Conservation (phyloP, 1,139 yeast genomes). For the Diutina sp. region DNA sequence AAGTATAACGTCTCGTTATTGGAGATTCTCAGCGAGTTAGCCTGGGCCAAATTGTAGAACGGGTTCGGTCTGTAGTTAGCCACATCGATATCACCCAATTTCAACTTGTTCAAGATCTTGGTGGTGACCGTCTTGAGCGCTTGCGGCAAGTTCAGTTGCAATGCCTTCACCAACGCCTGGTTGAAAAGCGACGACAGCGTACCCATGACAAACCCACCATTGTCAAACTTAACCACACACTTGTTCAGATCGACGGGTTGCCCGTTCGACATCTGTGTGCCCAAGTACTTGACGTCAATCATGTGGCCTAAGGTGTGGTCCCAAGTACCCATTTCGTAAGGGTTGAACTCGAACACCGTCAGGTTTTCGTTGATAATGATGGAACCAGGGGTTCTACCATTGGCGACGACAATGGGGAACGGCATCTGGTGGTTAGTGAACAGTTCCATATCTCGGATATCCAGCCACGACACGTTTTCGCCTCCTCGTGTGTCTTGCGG, state of each 20-base stretch:
- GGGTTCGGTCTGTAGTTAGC: constrained; percentile 15
- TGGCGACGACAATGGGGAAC: constrained; percentile 68
- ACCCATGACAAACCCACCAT: constrained; percentile 61
- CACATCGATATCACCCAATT: constrained; percentile 10
- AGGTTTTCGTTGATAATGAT: constrained; percentile 40
- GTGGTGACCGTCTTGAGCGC: constrained; percentile 4
- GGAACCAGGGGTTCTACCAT: constrained; percentile 64
- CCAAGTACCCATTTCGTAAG: constrained; percentile 66
- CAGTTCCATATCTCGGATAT: constrained; percentile 14
- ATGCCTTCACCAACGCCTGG: constrained; percentile 23
- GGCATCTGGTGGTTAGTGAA: constrained; percentile 56
- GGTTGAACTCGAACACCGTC: constrained; percentile 43
- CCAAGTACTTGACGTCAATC: constrained; percentile 38
- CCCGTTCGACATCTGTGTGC: constrained; percentile 21
- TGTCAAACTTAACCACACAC: constrained; percentile 53
- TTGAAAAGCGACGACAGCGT: constrained; percentile 65
- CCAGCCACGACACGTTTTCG: constrained; percentile 23
- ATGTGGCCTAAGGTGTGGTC: constrained; percentile 38
- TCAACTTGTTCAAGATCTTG: not conserved
- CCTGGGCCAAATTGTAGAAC: constrained; percentile 8
- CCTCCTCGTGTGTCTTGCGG: constrained; percentile 12
- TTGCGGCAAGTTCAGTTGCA: constrained; percentile 5
- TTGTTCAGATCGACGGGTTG: constrained; percentile 10
- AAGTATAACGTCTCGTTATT: constrained; percentile 12
- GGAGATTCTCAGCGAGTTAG: constrained; percentile 7